Evolutionary conservation across 805 yeast genomes (phyloP).

Genomic region (Metschnikowia proteae): DNA sequence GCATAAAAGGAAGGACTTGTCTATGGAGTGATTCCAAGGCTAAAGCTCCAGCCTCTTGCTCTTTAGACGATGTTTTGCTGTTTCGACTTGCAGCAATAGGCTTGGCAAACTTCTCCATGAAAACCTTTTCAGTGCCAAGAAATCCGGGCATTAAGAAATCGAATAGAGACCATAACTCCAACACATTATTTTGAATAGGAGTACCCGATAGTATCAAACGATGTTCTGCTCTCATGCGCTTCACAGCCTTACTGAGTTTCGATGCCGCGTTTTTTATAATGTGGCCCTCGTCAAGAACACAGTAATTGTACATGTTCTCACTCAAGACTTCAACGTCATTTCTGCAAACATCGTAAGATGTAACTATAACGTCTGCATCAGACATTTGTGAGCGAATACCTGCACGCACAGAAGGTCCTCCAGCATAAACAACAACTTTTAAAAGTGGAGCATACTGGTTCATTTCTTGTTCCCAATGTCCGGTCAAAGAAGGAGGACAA

Average conservation of each 20-base stretch:
- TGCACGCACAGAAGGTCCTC: conserved; percentile 75
- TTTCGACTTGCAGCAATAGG: conserved; percentile 94
- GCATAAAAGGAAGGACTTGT: conserved; percentile 93
- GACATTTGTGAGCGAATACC: conserved; percentile 50
- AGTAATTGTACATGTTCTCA: conserved; percentile 74
- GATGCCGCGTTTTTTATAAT: conserved; percentile 90
- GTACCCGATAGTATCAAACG: conserved; percentile 92
- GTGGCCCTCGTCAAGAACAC: conserved; percentile 97
- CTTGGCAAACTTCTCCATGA: conserved; percentile 94
- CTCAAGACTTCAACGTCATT: conserved; percentile 73
- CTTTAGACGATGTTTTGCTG: conserved; percentile 82
- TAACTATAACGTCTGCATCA: conserved; percentile 78
- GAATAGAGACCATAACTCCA: conserved; percentile 95
- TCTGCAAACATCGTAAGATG: conserved; percentile 94
- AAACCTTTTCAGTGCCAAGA: conserved; percentile 88
- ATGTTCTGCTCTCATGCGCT: conserved; percentile 78
- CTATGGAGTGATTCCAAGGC: conserved; percentile 95
- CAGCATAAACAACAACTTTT: conserved; percentile 82
- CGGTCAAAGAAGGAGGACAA: conserved; percentile 97
- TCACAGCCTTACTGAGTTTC: conserved; percentile 85
- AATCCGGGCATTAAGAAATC: conserved; percentile 99
- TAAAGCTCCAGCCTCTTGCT: conserved; percentile 94
- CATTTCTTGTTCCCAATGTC: conserved; percentile 98
- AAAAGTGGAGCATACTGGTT: conserved; percentile 85
- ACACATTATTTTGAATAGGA: conserved; percentile 94